These are phyloP conservation scores for Aureobasidium mangrovei DNA, from an alignment of 2,329 filamentous ascomycete genomes.

Conservation along the genomic window DNA sequence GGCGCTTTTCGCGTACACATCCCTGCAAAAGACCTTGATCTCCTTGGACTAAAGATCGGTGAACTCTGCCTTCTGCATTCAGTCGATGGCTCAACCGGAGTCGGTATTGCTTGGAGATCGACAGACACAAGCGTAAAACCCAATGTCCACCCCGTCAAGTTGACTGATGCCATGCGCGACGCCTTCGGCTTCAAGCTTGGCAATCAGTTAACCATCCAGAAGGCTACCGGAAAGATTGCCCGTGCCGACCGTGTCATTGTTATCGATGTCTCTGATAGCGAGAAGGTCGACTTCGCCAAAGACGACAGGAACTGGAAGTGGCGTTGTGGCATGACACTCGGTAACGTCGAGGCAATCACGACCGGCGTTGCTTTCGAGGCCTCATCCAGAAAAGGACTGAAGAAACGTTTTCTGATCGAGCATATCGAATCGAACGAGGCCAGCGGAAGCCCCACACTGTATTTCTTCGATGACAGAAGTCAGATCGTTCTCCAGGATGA, in stretches of 20 bases:
- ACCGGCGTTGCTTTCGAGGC: constrained; percentile 64
- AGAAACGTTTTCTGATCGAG: constrained; percentile 53
- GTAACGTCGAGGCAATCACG: constrained; percentile 57
- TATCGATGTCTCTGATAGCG: constrained; percentile 42
- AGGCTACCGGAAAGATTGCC: constrained; percentile 41
- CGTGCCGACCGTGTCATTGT: constrained; percentile 52
- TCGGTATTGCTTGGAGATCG: constrained; percentile 56
- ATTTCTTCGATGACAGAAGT: constrained; percentile 20
- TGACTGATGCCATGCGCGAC: constrained; percentile 62
- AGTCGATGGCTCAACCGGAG: constrained; percentile 36
- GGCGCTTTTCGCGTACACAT: constrained; percentile 53
- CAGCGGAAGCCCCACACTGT: constrained; percentile 12
- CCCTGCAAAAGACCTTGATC: constrained; percentile 46
- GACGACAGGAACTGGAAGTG: constrained; percentile 30
- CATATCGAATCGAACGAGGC: constrained; percentile 39
- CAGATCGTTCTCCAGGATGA: constrained; percentile 21
- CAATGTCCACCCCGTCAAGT: constrained; percentile 61
- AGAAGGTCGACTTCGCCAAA: constrained; percentile 20
- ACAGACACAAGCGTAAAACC: constrained; percentile 45
- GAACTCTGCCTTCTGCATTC: constrained; percentile 48
- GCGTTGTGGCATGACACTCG: constrained; percentile 22
- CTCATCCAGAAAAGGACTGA: constrained; percentile 46
- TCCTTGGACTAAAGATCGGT: constrained; percentile 47
- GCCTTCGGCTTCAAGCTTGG: constrained; percentile 63
- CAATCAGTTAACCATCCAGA: constrained; percentile 56